Evolutionary conservation across 2,329 filamentous ascomycete species (phyloP), one percentile per base, ranked within the genome.

Genomic region (Fusarium sp.): DNA sequence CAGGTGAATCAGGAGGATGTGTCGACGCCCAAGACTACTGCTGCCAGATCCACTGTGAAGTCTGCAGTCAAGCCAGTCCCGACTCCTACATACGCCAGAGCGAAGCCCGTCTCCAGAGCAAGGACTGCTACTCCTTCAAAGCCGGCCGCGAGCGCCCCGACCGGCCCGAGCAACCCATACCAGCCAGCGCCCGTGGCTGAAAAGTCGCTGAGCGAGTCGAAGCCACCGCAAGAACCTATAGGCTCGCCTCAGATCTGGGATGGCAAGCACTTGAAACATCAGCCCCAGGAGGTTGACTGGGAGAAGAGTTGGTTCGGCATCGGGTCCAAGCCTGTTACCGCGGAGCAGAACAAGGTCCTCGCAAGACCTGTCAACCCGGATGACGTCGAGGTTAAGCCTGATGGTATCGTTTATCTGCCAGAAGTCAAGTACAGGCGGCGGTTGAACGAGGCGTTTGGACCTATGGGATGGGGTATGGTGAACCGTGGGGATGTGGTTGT

Each of bases 381-480:
- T 56, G 96, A 98, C 83, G 92, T 99, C 64, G 96, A 99, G 86
- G 93, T 99, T 80, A 99, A 99, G 86, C 96, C 96, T 35, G 96
- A 99, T 84, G 96, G 96, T 36, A 96, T 99, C 76, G 87, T 98
- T 68, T 99, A 98, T 82, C 87, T 99, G 67, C 96, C 96, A 14
- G 96, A 99, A 87, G 98, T 99, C 87, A 98, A 98, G 85, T 99
- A 99, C 85, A 87, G 96, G 51, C 87, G 96, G 72, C 96, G 97
- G 73, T 84, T 99, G 78, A 98, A 98, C 82, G 86, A 88, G 78
- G 94, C 95, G 0, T 99, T 99, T 84, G 96, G 96, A 0, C 96
- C 96, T 0, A 96, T 97, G 62, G 96, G 93, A 8, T 99, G 96
- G 96, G 96, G 96, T 1, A 85, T 99, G 63, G 96, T 96, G 64